phyloP scores from a whole-genome alignment of 169 alveolate genomes.

The Perkinsus olseni region DNA sequence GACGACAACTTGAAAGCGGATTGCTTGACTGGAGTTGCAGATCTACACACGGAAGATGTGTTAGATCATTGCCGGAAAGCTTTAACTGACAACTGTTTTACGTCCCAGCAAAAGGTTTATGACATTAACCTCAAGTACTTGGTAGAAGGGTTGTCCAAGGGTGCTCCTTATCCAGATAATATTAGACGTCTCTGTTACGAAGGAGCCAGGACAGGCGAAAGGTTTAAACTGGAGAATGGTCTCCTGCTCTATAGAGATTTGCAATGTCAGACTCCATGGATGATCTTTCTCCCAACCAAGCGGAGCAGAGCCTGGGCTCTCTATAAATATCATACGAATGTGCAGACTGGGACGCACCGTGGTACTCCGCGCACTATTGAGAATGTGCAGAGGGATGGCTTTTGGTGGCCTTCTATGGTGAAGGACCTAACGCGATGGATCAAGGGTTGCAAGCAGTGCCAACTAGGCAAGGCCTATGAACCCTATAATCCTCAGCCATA shows the following conservation, averaged over 20 bases:
- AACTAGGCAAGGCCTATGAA: neutral
- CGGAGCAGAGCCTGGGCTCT: neutral
- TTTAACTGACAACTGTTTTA: neutral
- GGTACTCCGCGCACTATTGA: neutral
- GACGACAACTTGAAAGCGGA: neutral
- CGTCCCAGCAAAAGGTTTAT: neutral
- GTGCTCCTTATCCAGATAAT: neutral
- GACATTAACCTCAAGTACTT: neutral
- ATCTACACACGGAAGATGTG: neutral
- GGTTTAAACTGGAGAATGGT: neutral
- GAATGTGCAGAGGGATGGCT: neutral
- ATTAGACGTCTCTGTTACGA: neutral
- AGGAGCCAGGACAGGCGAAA: neutral
- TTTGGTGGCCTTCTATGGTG: neutral
- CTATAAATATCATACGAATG: neutral
- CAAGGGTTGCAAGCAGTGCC: neutral
- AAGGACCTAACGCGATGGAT: neutral
- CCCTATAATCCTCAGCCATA: neutral
- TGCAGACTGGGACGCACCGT: neutral
- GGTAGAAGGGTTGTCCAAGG: neutral
- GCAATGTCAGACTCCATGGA: neutral
- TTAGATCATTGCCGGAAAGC: neutral
- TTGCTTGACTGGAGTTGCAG: neutral
- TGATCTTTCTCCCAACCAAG: neutral
- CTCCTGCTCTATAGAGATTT: neutral